Base-by-base conservation (phyloP, 805 yeast genomes). In the Wickerhamomyces silvicola region DNA sequence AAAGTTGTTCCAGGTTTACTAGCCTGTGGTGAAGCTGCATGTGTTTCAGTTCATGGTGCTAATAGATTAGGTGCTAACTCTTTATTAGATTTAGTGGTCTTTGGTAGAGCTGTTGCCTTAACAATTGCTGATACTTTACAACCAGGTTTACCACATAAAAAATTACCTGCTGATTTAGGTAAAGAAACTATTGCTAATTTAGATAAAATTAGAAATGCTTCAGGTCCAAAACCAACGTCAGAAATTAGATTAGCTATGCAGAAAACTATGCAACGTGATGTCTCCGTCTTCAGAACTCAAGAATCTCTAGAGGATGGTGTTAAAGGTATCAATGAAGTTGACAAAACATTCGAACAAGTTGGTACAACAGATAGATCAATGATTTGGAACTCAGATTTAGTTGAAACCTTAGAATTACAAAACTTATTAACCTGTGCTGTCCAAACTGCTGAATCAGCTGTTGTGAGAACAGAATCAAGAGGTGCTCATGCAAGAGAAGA, bases 401-500 rank as follows among this genome's bases (percentile, higher is more conserved):
- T 88, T 32, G 98, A 90, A 70, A 84, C 97, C 35, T 71, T 92
- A 51, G 98, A 90, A 66, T 72, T 90, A 59, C 96, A 88, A 65
- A 90, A 90, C 79, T 74, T 90, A 72, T 73, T 90, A 60, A 88
- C 97, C 31, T 86, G 97, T 72, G 97, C 97, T 41, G 78, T 81
- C 43, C 98, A 92, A 72, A 88, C 97, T 32, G 97, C 97, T 21
- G 68, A 67, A 45, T 75, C 94, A 42, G 98, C 98, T 32, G 87
- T 92, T 42, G 94, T 86, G 36, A 85, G 98, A 73, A 80, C 72
- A 55, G 98, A 90, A 69, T 87, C 97, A 23, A 85, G 98, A 72
- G 98, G 98, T 69, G 97, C 98, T 30, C 98, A 90, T 58, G 97
- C 98, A 38, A 82, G 97, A 72, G 98, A 90, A 65, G 98, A 90